phyloP scores from a whole-genome alignment of 2,329 filamentous ascomycete genomes.

The Orbilia javanica region DNA sequence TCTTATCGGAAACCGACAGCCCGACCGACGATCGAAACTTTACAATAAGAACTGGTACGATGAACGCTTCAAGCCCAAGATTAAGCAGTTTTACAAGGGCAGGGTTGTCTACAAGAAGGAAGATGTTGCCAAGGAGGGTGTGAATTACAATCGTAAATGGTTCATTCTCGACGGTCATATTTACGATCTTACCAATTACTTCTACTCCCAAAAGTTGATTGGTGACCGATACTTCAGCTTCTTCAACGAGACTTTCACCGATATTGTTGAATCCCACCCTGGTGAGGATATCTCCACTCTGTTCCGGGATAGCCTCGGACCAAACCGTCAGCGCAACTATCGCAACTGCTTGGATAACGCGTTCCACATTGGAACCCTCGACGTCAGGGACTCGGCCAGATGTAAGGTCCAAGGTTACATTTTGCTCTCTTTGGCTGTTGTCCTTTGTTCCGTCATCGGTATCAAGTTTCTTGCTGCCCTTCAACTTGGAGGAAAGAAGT shows the following conservation, averaged over 20 bases:
- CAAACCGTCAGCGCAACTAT: slow-evolving; percentile 71
- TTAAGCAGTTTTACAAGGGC: slow-evolving; percentile 88
- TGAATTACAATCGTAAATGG: slow-evolving; percentile 79
- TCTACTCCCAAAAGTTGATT: slow-evolving; percentile 67
- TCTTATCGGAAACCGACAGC: slow-evolving; percentile 74
- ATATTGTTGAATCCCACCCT: slow-evolving; percentile 79
- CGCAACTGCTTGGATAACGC: slow-evolving; percentile 83
- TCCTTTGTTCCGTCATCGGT: slow-evolving; percentile 82
- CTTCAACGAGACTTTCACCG: slow-evolving; percentile 76
- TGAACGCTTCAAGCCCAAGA: slow-evolving; percentile 78
- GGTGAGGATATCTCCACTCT: slow-evolving; percentile 81
- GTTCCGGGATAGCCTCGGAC: slow-evolving; percentile 72
- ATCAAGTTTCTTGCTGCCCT: slow-evolving; percentile 93
- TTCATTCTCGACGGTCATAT: slow-evolving; percentile 80
- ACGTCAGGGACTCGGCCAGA: slow-evolving; percentile 81
- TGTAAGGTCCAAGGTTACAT: slow-evolving; percentile 94
- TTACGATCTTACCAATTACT: slow-evolving; percentile 94
- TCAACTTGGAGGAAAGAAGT: slow-evolving; percentile 90
- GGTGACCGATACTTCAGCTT: slow-evolving; percentile 73
- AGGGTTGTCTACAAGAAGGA: slow-evolving; percentile 78
- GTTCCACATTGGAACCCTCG: slow-evolving; percentile 84
- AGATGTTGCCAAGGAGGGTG: slow-evolving; percentile 75
- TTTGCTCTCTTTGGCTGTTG: slow-evolving; percentile 84
- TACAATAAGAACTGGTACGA: slow-evolving; percentile 80
- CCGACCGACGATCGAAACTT: slow-evolving; percentile 72